phyloP scores from a whole-genome alignment of 1,284 basidiomycete genomes.

The Apiotrichum domesticum region DNA sequence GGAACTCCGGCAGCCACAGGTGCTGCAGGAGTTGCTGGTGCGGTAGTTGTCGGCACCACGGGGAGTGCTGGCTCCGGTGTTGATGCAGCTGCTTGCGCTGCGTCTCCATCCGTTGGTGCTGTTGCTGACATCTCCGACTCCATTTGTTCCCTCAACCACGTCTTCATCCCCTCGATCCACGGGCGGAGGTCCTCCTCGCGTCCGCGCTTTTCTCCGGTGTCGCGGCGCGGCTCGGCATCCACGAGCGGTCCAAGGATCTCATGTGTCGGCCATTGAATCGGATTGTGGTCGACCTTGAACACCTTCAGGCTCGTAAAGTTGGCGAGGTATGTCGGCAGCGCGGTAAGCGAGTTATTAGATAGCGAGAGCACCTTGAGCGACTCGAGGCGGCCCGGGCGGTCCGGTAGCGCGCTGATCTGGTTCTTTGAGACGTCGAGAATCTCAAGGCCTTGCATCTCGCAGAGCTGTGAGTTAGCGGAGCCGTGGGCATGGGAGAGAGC shows the following conservation, averaged over 20 bases:
- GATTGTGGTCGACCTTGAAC: constrained; percentile 84
- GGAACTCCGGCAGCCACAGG: no score
- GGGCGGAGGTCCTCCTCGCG: constrained; percentile 61
- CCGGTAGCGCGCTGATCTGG: constrained; percentile 74
- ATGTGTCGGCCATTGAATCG: constrained; percentile 75
- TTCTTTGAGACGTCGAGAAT: constrained; percentile 93
- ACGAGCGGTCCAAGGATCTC: constrained; percentile 37
- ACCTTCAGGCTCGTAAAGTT: constrained; percentile 70
- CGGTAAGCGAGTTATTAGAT: constrained; percentile 73
- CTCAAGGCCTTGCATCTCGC: constrained; percentile 78
- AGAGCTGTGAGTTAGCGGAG: constrained; percentile 55
- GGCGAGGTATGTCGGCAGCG: constrained; percentile 70
- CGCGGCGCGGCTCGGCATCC: constrained; percentile 45
- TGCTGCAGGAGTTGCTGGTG: no score
- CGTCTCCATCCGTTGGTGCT: no score
- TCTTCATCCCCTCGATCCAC: constrained; percentile 67
- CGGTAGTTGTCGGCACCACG: no score
- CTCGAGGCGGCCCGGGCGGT: constrained; percentile 69
- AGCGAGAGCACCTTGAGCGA: constrained; percentile 85
- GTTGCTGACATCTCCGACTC: constrained; percentile 33
- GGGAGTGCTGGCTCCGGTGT: no score
- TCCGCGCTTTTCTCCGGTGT: constrained; percentile 73
- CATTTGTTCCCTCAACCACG: constrained; percentile 51
- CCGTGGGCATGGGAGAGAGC: no score
- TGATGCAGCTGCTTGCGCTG: no score